Base-by-base conservation (phyloP, 164 flowering plant genomes). In the Macadamia integrifolia region DNA sequence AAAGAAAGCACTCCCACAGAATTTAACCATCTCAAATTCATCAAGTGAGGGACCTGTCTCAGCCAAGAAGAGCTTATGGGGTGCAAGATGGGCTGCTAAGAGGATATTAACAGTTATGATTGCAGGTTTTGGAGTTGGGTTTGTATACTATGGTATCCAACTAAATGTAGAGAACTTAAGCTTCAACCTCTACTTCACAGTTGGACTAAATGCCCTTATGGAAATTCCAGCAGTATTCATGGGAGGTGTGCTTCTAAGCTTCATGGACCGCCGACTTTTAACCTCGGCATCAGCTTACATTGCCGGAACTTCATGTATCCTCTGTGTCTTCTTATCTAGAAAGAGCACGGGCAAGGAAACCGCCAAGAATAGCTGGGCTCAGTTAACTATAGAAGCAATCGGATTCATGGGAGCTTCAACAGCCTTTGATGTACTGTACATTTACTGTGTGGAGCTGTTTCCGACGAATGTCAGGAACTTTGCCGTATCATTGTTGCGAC, bases 331-430 rank as follows among this genome's bases (percentile, higher is more conserved):
- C 14, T 80, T 86, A 67, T 69, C 86, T 0, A 9, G 32, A 2
- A 59, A 60, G 66, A 59, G 53, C 1, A 11, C 50, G 28, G 29
- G 48, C 1, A 35, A 29, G 6, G 50, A 32, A 8, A 17, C n/a
- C 18, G 35, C 55, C 11, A 65, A 56, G 57, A 30, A 61, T 1
- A 71, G 73, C 17, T 83, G 83, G 83, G 12, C 74, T 57, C 88
- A 86, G 44, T 67, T 88, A 46, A 65, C 52, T 14, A 68, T 80
- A 4, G 88, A 86, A 76, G 83, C 67, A 1, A 35, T 84, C 0
- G 90, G 87, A 10, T 88, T 86, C 76, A 84, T 83, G 88, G 87
- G 83, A n/a, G 85, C 80, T 69, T 84, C 90, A 32, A 76, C 79
- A 30, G 86, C 88, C 1, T 85, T 76, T 30, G 84, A 84, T 65